These are phyloP conservation scores for Pseudogymnoascus sp. DNA, from an alignment of 2,329 filamentous ascomycete species.

Conservation along the genomic window DNA sequence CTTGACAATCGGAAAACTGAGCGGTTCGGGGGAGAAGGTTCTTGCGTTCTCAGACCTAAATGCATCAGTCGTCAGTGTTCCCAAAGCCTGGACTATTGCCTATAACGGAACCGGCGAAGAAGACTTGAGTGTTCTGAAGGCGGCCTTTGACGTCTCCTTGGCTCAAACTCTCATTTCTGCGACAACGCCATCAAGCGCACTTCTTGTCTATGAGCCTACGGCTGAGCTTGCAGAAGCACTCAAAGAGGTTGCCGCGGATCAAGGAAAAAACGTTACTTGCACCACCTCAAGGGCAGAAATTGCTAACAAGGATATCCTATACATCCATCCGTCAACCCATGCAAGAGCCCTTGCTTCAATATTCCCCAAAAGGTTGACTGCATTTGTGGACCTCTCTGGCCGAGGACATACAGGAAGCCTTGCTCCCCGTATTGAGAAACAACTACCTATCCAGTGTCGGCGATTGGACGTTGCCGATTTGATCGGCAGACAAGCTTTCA, in stretches of 20 bases:
- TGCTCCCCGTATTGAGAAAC: slow-evolving; percentile 7
- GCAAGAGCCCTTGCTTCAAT: slow-evolving; percentile 5
- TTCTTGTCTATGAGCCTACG: slow-evolving; percentile 9
- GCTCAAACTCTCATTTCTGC: slow-evolving; percentile 9
- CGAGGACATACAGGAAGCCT: background rate
- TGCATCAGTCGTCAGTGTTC: slow-evolving; percentile 7
- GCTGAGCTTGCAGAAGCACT: slow-evolving; percentile 7
- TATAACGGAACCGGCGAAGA: slow-evolving; percentile 1
- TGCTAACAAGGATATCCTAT: background rate
- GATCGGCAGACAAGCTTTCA: slow-evolving; percentile 9
- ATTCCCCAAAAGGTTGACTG: slow-evolving; percentile 6
- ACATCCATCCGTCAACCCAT: slow-evolving; percentile 9
- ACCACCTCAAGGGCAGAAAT: slow-evolving; percentile 4
- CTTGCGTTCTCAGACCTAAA: slow-evolving; percentile 9
- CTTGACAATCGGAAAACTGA: slow-evolving; percentile 6
- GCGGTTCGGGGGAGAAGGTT: slow-evolving; percentile 7
- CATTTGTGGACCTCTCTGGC: slow-evolving; percentile 10
- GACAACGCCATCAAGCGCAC: background rate
- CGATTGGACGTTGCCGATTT: background rate
- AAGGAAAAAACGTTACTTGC: background rate
- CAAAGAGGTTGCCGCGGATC: background rate
- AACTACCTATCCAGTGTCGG: slow-evolving; percentile 10
- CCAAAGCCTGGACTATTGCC: slow-evolving; percentile 3
- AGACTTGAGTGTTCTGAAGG: slow-evolving; percentile 1
- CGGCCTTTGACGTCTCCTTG: background rate